Evolutionary conservation across 306 rosid species (phyloP).

Genomic region (Trichosanthes cucumerina): DNA sequence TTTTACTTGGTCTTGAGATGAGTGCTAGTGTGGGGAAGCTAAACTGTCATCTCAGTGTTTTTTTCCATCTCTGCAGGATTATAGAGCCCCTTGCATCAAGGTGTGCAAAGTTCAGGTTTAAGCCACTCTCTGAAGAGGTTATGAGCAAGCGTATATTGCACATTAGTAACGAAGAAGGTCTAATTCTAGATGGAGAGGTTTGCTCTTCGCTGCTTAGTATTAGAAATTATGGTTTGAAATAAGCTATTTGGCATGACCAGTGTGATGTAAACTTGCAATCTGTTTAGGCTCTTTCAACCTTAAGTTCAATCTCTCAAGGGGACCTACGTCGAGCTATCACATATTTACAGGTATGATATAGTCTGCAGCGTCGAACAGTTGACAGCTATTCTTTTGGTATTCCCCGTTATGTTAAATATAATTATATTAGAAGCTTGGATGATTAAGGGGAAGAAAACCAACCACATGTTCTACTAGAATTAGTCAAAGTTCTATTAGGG

Average conservation of each 20-base stretch:
- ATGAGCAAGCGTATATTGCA: constrained; percentile 59
- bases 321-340: constrained; percentile 97
- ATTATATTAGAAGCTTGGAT: neutral
- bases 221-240: constrained; percentile 5
- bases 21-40: neutral
- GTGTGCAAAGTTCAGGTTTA: constrained; percentile 97
- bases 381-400: neutral
- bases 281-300: constrained; percentile 62
- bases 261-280: neutral
- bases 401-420: neutral
- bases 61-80: constrained; percentile 42
- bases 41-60: neutral
- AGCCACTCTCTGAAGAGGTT: constrained; percentile 83
- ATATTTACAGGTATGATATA: constrained; percentile 64
- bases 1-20: constrained; percentile 2
- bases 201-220: constrained; percentile 2
- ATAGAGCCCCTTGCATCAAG: constrained; percentile 97
- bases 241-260: constrained; percentile 3
- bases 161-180: constrained; percentile 78
- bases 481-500: neutral
- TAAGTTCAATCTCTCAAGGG: constrained; percentile 85
- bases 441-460: neutral
- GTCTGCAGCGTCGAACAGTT: neutral
- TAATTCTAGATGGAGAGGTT: constrained; percentile 74
- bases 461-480: neutral